A percentile compares a stretch with the other conserved stretches of the same genome.
Conservation (phyloP, 768 basidiomycete species). For the Boletus speciosus region DNA sequence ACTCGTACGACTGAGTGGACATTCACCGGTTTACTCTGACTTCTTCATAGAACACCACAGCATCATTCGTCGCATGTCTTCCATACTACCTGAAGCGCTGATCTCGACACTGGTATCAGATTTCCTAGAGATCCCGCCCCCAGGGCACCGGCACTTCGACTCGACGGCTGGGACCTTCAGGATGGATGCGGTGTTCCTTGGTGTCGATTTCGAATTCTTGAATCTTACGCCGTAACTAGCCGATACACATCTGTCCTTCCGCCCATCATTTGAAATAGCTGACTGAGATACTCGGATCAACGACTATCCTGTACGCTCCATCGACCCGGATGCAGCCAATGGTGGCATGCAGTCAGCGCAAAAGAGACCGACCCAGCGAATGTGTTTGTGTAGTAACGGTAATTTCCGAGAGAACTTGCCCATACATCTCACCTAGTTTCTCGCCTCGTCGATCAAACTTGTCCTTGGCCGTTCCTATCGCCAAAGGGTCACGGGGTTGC, state of each 20-base stretch:
- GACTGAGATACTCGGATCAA: background rate
- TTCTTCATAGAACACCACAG: slow-evolving; percentile 14
- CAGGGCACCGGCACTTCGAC: background rate
- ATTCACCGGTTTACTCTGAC: background rate
- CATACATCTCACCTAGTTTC: background rate
- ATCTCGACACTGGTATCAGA: slow-evolving; percentile 11
- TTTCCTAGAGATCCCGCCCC: background rate
- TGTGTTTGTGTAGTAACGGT: background rate
- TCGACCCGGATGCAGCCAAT: background rate
- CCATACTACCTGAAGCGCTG: background rate
- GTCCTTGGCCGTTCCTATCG: background rate
- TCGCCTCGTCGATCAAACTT: background rate
- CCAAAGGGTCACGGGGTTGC: background rate
- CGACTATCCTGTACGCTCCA: background rate
- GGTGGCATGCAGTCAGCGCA: background rate
- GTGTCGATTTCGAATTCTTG: background rate
- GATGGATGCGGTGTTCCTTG: background rate
- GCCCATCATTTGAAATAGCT: background rate
- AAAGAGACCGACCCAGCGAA: background rate
- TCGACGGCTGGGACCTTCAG: background rate
- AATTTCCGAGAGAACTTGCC: slow-evolving; percentile 3
- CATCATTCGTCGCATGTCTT: background rate
- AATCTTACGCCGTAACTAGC: background rate
- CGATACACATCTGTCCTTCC: background rate
- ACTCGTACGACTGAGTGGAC: slow-evolving; percentile 14